Evolutionary conservation across 148 eudicot species (phyloP).

Genomic region (Rhododendron simsii): DNA sequence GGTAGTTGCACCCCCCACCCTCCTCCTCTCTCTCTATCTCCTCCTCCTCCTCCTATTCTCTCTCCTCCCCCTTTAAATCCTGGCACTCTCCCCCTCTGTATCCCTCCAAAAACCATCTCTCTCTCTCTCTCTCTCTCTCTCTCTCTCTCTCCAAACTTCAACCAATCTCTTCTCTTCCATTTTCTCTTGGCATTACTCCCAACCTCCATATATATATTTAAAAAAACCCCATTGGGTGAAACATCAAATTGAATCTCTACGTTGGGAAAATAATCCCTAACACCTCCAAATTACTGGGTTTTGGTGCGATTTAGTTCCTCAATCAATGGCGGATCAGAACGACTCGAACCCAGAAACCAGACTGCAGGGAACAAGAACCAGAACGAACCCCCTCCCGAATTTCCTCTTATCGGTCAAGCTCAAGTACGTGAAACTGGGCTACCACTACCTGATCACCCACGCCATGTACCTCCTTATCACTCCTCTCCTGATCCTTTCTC

Average conservation of each 20-base stretch:
- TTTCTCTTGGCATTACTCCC: not conserved
- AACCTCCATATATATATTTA: not conserved
- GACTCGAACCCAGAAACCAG: not conserved
- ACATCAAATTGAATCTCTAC: not conserved
- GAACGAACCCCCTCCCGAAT: constrained; percentile 25
- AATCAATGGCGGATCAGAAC: constrained; percentile 20
- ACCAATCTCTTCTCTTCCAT: too few species aligned
- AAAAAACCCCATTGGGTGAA: not conserved
- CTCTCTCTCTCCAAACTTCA: not conserved
- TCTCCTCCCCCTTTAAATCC: not conserved
- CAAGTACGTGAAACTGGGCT: constrained; percentile 52
- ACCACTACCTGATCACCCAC: constrained; percentile 43
- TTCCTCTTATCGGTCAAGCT: constrained; percentile 35
- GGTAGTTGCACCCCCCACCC: constrained; percentile 29
- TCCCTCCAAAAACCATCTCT: too few species aligned
- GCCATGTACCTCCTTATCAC: constrained; percentile 40
- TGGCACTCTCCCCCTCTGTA: not conserved
- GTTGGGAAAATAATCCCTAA: not conserved
- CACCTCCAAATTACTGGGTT: not conserved
- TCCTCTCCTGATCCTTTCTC: constrained; percentile 19
- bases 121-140: not conserved
- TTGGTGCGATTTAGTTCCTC: not conserved
- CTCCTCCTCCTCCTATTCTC: not conserved
- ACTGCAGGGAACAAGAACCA: not conserved
- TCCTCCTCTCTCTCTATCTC: not conserved